Percentiles rank a stretch among this genome's conserved stretches.
Evolutionary conservation across 1,284 basidiomycete genomes (phyloP).

Genomic region (Acaromyces ingoldii): DNA sequence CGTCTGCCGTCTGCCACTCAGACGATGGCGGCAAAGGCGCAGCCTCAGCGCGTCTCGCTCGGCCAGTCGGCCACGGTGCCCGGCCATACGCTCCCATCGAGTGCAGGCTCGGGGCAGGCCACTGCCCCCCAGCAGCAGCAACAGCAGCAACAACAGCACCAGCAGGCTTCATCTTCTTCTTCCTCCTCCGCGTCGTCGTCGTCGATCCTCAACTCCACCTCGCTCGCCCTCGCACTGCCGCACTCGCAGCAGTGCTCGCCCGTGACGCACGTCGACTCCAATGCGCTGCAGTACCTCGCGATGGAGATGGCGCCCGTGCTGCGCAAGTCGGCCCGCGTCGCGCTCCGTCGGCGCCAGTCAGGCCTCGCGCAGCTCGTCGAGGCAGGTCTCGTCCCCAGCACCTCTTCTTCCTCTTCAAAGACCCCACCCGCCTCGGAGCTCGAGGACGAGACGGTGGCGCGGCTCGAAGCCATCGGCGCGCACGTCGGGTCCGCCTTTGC

Average conservation of each 20-base stretch:
- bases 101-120: neutral
- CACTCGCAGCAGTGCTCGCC: slow-evolving; percentile 2
- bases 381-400: slow-evolving; percentile 25
- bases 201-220: slow-evolving; percentile 3
- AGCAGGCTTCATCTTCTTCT: neutral
- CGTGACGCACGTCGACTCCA: neutral
- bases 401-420: too few relatives aligned
- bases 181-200: neutral
- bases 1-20: too few relatives aligned
- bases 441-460: slow-evolving; percentile 64
- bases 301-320: slow-evolving; percentile 1
- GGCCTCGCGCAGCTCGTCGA: neutral
- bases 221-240: slow-evolving; percentile 1
- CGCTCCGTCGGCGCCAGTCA: neutral
- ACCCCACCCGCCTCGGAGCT: slow-evolving; percentile 52
- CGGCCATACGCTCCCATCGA: neutral
- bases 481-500: slow-evolving; percentile 81
- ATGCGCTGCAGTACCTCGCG: neutral
- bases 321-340: neutral
- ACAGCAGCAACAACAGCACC: neutral
- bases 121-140: too few relatives aligned
- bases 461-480: slow-evolving; percentile 75
- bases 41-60: neutral
- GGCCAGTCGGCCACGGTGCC: neutral
- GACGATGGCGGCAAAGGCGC: neutral